Conservation (phyloP, 1,139 yeast species). For the Geotrichum restrictum region DNA sequence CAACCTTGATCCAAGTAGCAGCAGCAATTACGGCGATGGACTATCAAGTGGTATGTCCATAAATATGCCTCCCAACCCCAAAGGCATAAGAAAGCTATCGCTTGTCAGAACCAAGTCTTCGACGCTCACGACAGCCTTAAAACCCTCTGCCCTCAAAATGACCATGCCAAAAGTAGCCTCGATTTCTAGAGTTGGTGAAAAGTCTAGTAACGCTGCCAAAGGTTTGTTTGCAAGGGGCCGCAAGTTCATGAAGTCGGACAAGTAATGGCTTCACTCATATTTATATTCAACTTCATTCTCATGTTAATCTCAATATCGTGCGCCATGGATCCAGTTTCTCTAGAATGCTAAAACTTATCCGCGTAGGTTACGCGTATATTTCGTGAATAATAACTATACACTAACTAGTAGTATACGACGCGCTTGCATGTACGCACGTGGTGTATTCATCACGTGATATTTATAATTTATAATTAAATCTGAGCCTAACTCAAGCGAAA, state of each 20-base stretch:
- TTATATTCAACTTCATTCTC: too few species aligned
- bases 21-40: not conserved
- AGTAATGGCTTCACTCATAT: not conserved
- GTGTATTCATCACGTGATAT: too few species aligned
- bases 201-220: constrained; percentile 35
- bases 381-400: too few species aligned
- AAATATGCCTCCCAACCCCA: constrained; percentile 21
- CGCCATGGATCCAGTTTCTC: too few species aligned
- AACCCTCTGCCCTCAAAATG: constrained; percentile 14
- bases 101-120: constrained; percentile 24
- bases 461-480: too few species aligned
- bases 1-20: not conserved
- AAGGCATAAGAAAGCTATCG: constrained; percentile 15
- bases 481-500: too few species aligned
- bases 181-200: constrained; percentile 34
- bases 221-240: constrained; percentile 37
- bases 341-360: too few species aligned
- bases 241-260: constrained; percentile 28
- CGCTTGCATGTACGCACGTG: too few species aligned
- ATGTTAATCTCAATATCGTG: too few species aligned
- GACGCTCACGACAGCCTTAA: too few species aligned
- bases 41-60: constrained; percentile 2
- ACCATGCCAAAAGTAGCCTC: constrained; percentile 26
- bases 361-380: too few species aligned
- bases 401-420: too few species aligned